Conservation (phyloP, 2,329 filamentous ascomycete genomes). For the Penicillium sp. region DNA sequence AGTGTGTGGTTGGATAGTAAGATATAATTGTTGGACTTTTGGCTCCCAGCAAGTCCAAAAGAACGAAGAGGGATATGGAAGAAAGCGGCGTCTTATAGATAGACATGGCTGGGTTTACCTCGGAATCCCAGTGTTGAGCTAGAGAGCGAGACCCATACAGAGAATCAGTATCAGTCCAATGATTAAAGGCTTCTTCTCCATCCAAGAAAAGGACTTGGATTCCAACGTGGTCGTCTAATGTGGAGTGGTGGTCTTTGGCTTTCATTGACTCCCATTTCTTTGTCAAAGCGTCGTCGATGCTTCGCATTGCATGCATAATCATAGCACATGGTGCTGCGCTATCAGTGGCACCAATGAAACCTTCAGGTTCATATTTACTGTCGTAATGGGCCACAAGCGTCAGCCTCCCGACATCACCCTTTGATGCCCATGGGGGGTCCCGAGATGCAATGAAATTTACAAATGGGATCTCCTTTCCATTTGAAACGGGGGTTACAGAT, state of each 20-base stretch:
- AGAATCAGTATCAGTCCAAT: slow-evolving; percentile 81
- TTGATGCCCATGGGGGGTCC: slow-evolving; percentile 80
- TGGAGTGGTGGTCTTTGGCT: slow-evolving; percentile 57
- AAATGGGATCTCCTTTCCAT: slow-evolving; percentile 75
- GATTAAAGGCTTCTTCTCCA: slow-evolving; percentile 88
- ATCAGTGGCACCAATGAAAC: slow-evolving; percentile 92
- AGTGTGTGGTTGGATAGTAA: slow-evolving; percentile 89
- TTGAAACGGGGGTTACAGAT: slow-evolving; percentile 76
- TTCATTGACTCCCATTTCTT: slow-evolving; percentile 80
- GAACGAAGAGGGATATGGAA: slow-evolving; percentile 84
- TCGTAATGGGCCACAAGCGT: slow-evolving; percentile 96
- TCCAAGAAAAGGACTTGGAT: slow-evolving; percentile 90
- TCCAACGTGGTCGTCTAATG: slow-evolving; percentile 75
- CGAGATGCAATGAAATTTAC: slow-evolving; percentile 83
- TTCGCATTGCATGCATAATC: slow-evolving; percentile 82
- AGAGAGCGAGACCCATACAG: slow-evolving; percentile 86
- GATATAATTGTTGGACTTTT: slow-evolving; percentile 74
- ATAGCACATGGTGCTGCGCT: slow-evolving; percentile 94
- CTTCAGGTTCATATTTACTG: slow-evolving; percentile 75
- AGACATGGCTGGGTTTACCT: slow-evolving; percentile 72
- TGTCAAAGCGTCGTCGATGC: slow-evolving; percentile 78
- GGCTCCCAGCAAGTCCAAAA: slow-evolving; percentile 86
- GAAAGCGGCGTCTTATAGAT: slow-evolving; percentile 74
- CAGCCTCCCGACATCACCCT: slow-evolving; percentile 77
- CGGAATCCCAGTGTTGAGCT: slow-evolving; percentile 78